Conservation (phyloP, 2,329 filamentous ascomycete genomes). For the Xylariaceae sp. region DNA sequence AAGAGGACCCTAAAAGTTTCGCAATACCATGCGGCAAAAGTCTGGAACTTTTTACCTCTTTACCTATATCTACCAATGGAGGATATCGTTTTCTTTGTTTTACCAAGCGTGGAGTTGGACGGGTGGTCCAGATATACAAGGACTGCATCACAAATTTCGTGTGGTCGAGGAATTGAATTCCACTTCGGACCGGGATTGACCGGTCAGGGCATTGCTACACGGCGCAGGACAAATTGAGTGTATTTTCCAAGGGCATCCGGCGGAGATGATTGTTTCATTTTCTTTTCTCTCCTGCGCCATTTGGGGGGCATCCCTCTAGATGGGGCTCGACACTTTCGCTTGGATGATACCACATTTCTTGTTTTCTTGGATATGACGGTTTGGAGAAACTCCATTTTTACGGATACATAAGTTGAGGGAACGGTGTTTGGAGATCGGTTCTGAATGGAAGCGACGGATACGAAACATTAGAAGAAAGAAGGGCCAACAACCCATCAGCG, state of each 20-base stretch:
- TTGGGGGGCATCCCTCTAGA: conserved; percentile 20
- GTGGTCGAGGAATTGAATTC: conserved; percentile 17
- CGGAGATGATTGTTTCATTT: conserved; percentile 16
- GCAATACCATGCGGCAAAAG: conserved; percentile 10
- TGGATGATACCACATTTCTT: conserved; percentile 30
- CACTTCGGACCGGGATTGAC: conserved; percentile 15
- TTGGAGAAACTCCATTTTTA: conserved; percentile 11
- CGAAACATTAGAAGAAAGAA: conserved; percentile 22
- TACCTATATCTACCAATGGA: conserved; percentile 24
- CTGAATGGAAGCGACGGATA: conserved; percentile 16
- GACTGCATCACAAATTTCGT: conserved; percentile 19
- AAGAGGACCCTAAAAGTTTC: conserved; percentile 14
- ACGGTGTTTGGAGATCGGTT: conserved; percentile 14
- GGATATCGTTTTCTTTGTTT: conserved; percentile 24
- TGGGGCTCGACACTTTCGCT: conserved; percentile 26
- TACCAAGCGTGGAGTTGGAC: conserved; percentile 30
- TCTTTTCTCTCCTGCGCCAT: conserved; percentile 22
- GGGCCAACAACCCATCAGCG: conserved; percentile 23
- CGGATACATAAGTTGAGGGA: conserved; percentile 17
- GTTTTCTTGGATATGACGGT: conserved; percentile 13
- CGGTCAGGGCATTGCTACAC: conserved; percentile 24
- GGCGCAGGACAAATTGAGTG: conserved; percentile 22
- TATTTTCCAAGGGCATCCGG: no score
- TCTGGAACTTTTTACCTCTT: conserved; percentile 18
- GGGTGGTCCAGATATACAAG: conserved; percentile 20